These are phyloP conservation scores for Seiridium cupressi DNA, from an alignment of 2,329 filamentous ascomycete genomes.

Conservation along the genomic window DNA sequence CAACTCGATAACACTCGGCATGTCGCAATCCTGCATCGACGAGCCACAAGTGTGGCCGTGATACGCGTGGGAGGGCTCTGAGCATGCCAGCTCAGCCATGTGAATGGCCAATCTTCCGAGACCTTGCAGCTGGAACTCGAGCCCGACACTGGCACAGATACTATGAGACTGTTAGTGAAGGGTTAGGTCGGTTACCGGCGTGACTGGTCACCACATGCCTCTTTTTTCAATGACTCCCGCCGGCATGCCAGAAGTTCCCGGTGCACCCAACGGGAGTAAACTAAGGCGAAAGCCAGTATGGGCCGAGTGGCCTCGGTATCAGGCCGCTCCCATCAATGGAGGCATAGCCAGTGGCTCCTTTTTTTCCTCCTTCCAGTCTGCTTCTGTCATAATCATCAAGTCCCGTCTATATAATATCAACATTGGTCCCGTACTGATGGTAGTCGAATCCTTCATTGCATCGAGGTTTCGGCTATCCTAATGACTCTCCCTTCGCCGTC, in stretches of 20 bases:
- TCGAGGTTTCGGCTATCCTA: slow-evolving; percentile 11
- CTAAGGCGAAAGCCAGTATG: slow-evolving; percentile 19
- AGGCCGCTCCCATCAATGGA: slow-evolving; percentile 18
- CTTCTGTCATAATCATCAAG: slow-evolving; percentile 5
- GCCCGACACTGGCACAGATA: neutral
- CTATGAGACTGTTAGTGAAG: neutral
- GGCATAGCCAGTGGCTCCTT: neutral
- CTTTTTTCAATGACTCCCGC: slow-evolving; percentile 7
- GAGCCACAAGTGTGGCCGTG: too few species aligned
- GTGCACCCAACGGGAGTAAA: slow-evolving; percentile 15
- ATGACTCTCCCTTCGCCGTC: slow-evolving; percentile 32
- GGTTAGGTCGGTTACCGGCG: neutral
- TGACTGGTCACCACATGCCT: neutral
- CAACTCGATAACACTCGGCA: too few species aligned
- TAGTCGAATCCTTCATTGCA: slow-evolving; percentile 6
- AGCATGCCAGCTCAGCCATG: too few species aligned
- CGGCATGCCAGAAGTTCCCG: slow-evolving; percentile 12
- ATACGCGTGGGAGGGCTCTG: too few species aligned
- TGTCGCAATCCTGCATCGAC: too few species aligned
- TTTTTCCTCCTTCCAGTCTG: slow-evolving; percentile 13
- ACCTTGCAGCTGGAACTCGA: neutral
- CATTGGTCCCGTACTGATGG: slow-evolving; percentile 10
- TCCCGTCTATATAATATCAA: slow-evolving; percentile 21
- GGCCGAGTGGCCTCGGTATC: slow-evolving; percentile 20
- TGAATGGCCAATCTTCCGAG: neutral